Evolutionary conservation across 1,284 basidiomycete genomes (phyloP).

Genomic region (Leccinum glutinopallens): DNA sequence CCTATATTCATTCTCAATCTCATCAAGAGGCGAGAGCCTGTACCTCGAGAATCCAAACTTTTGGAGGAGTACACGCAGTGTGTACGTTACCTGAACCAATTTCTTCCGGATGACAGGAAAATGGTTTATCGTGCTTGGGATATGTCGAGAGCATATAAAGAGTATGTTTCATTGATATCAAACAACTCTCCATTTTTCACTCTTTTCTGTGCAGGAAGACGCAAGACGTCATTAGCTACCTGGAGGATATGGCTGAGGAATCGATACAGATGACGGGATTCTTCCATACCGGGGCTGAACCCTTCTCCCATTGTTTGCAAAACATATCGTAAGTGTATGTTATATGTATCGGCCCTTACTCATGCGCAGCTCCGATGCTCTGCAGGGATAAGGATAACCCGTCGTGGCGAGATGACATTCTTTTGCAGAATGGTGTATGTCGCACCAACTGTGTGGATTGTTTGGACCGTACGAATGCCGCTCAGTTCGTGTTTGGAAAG

Average conservation of each 20-base stretch:
- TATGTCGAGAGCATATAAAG: constrained; percentile 91
- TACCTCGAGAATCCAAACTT: constrained; percentile 92
- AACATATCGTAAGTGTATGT: constrained; percentile 42
- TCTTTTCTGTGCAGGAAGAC: constrained; percentile 65
- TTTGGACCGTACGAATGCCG: constrained; percentile 95
- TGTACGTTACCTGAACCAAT: constrained; percentile 93
- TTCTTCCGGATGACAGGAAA: constrained; percentile 83
- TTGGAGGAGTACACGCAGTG: constrained; percentile 92
- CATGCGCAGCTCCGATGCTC: neutral
- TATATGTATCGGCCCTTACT: neutral
- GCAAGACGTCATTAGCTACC: constrained; percentile 93
- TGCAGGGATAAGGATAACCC: constrained; percentile 21
- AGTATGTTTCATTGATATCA: constrained; percentile 48
- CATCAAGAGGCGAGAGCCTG: constrained; percentile 83
- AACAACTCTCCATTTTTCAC: neutral
- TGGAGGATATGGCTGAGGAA: constrained; percentile 96
- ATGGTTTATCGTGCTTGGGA: constrained; percentile 97
- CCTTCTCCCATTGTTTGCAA: constrained; percentile 67
- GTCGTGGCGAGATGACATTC: constrained; percentile 66
- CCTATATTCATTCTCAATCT: constrained; percentile 95
- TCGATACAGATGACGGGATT: constrained; percentile 90
- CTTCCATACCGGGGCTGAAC: constrained; percentile 88
- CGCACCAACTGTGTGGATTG: constrained; percentile 96
- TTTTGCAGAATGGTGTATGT: constrained; percentile 89
- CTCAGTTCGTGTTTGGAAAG: constrained; percentile 98